Evolutionary conservation across 2,329 filamentous ascomycete species (phyloP), one percentile per base, ranked within the genome.

Genomic region (Didymosphaeria variabile): DNA sequence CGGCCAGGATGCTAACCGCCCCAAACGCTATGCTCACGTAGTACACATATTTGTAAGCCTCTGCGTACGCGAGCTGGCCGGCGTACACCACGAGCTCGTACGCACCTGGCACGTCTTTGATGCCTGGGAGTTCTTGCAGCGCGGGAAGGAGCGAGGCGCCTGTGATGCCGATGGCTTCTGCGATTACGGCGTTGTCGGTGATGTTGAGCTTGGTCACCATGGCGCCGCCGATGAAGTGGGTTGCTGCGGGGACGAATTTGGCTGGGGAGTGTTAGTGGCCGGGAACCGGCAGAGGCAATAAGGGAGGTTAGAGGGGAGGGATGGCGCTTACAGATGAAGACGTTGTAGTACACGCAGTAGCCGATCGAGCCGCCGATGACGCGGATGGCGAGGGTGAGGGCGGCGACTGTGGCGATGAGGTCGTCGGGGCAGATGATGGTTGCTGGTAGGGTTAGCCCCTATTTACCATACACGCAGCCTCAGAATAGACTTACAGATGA

Each of bases 361-460:
- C 87, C 89, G 61, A 91, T 85, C 13, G 85, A 84, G 32, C 89
- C 89, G 50, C 90, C 89, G 38, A 91, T 83, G 57, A 90, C 87
- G 40, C 90, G 88, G 65, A 91, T 86, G n/a, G 88, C 85, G 40
- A 91, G 84, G 0, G 89, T 91, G 23, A 92, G 80, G 6, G 90
- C 88, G 1, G 88, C 86, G 49, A 91, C 83, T 2, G 89, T 91
- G 8, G 88, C 89, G 64, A 92, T 91, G 6, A 91, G 81, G 57
- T 91, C 88, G 70, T 89, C 87, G 0, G 89, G 88, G 62, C 88
- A 90, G 66, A 91, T 87, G 67, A 91, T 90, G 17, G 38, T 40
- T n/a, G 38, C 38, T 40, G 15, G 17, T n/a, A n/a, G 5, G 17
- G 38, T 10, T 87, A 88, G 21, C 10, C 3, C 8, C 8, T 19